Conservation (phyloP, 805 yeast genomes). For the Saitoella complicata region DNA sequence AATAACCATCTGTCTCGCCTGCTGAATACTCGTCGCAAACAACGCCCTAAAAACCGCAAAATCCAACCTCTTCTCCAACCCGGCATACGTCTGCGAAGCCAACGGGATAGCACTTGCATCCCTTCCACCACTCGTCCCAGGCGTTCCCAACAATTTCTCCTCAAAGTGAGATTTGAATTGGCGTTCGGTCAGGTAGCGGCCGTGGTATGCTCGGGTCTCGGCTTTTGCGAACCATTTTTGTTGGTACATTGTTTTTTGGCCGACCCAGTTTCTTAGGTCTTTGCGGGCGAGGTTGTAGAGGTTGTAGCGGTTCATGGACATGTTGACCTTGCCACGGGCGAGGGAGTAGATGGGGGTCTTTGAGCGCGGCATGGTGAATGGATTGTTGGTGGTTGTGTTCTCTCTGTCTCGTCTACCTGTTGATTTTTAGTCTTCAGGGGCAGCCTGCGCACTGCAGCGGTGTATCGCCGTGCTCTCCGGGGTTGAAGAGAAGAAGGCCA, state of each 20-base stretch:
- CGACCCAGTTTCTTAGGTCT: slow-evolving; percentile 39
- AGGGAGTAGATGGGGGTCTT: too few species aligned
- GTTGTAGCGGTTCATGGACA: slow-evolving; percentile 55
- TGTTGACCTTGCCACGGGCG: too few species aligned
- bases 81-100: slow-evolving; percentile 75
- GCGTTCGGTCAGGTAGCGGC: slow-evolving; percentile 76
- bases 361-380: too few species aligned
- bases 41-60: slow-evolving; percentile 78
- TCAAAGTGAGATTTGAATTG: slow-evolving; percentile 25
- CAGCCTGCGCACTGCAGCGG: too few species aligned
- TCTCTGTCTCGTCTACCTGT: too few species aligned
- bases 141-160: slow-evolving; percentile 2
- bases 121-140: slow-evolving; percentile 2
- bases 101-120: slow-evolving; percentile 43
- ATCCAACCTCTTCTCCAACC: slow-evolving; percentile 76
- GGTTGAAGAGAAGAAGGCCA: too few species aligned
- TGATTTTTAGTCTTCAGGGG: too few species aligned
- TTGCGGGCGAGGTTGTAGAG: slow-evolving; percentile 68
- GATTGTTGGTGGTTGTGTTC: too few species aligned
- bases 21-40: slow-evolving; percentile 87
- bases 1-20: slow-evolving; percentile 75
- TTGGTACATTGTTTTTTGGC: slow-evolving; percentile 60
- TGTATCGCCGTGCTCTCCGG: too few species aligned
- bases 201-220: slow-evolving; percentile 90
- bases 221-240: slow-evolving; percentile 85